Base-by-base conservation (phyloP, 2,329 filamentous ascomycete species). In the Paraconiothyrium brasiliense region DNA sequence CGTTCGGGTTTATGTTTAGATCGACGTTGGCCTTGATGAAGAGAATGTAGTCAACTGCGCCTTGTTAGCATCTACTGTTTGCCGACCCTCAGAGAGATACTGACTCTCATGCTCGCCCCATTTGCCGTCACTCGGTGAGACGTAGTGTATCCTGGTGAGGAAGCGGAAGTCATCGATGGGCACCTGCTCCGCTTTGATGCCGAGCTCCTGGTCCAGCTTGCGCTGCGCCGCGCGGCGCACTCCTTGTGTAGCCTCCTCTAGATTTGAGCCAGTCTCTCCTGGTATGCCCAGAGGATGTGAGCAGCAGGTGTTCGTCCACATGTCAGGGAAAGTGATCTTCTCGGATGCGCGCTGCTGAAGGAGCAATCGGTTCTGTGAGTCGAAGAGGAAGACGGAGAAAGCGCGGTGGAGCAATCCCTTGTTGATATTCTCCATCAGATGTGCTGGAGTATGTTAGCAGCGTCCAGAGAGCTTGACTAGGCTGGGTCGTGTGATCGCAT, bases 251-350 rank as follows among this genome's bases (percentile, higher is more conserved):
- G 94, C 91, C 67, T 92, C 91, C 54, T 90, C 86, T 47, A 99
- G 85, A 68, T 90, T 91, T 35, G 89, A 87, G 65, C 95, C 95
- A 30, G 93, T 97, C 87, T 99, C 95, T 67, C 91, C 90, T 9
- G 95, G 92, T 68, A 97, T 91, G 58, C 92, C 92, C 63, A 99
- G 86, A 5, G 95, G 95, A 81, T 99, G 95, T 43, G 95, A 99
- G 85, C 95, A 99, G 86, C 95, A 99, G 35, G 95, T 99, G 83
- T 99, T 99, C 67, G 95, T 99, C 95, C 95, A 99, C 90, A 97
- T 94, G 78, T 97, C 93, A n/a, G 95, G 94, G 83, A 99, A 99
- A 7, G 95, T 99, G 77, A 99, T 99, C 85, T 99, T 99, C 84
- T 98, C 94, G 44, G 89, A 84, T 32, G 95, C 95, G 69, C 95